Evolutionary conservation across 2,329 filamentous ascomycete genomes (phyloP), one percentile per base, ranked within the genome.

Genomic region (Aureobasidium sp.): DNA sequence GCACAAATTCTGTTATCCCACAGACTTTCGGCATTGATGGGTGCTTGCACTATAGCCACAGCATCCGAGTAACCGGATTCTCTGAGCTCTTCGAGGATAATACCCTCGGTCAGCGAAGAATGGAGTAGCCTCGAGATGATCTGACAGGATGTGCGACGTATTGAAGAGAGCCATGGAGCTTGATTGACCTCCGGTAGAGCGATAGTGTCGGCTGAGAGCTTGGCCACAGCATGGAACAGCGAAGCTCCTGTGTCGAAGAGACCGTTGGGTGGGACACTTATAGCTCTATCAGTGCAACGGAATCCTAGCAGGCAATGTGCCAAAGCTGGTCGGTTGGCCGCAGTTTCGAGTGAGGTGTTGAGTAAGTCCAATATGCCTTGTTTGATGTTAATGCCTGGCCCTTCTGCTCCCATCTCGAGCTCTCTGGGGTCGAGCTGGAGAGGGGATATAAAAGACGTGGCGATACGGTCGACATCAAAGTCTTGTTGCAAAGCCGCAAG

Each of bases 251-350:
- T 79, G 14, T 86, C 83, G 73, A 96, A 95, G 2, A 88, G 76
- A 52, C 91, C 84, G 31, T 86, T 83, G 1, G 85, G 77, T 56
- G 88, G 82, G 36, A 94, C 78, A 27, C 85, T 85, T 2, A 97
- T 78, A 11, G 82, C 82, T 65, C 86, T 87, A 39, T 87, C 84
- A 47, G 86, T 84, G 69, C 91, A 95, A 62, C 83, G 83, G 73
- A 99, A 97, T 0, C 94, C 94, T 5, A 99, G 84, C 1, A 99
- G 79, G 49, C 96, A 81, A 73, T 99, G 95, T 0, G 93, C 94
- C 67, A 99, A 87, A 1, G 88, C 95, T 5, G 94, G 92, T 67
- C 87, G 84, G 68, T 88, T 84, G 1, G 89, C 87, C 29, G 87
- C 88, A 37, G 88, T 85, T 60, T 84, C 82, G 2, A 99, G 80